Evolutionary conservation across 257 asterid genomes (phyloP).

Genomic region (Solanum phureja): DNA sequence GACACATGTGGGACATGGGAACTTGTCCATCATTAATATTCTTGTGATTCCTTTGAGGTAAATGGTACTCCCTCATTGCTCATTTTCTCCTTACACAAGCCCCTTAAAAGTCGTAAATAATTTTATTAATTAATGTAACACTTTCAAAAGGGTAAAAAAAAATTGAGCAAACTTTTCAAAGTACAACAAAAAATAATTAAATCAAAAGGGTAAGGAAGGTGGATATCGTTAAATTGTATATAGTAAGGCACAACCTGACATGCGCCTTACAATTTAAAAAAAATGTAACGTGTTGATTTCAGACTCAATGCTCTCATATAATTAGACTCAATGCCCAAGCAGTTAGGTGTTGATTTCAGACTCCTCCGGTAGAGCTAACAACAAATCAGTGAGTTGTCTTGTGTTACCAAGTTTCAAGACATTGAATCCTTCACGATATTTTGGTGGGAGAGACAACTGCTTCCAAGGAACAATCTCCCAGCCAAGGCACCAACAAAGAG

Average conservation of each 20-base stretch:
- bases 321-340: too few species aligned
- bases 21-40: not conserved
- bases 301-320: not conserved
- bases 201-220: too few species aligned
- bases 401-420: not conserved
- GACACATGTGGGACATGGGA: not conserved
- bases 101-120: not conserved
- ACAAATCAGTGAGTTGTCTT: not conserved
- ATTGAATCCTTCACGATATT: not conserved
- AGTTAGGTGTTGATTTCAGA: not conserved
- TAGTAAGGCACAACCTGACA: too few species aligned
- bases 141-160: not conserved
- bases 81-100: not conserved
- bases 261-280: too few species aligned
- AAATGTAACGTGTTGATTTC: not conserved
- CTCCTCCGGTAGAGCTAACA: not conserved
- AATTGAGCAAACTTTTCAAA: too few species aligned
- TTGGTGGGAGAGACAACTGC: not conserved
- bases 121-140: too few species aligned
- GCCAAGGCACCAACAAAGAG: not conserved
- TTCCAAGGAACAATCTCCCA: not conserved
- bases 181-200: too few species aligned
- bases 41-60: not conserved
- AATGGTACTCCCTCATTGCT: too few species aligned
- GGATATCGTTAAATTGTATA: too few species aligned